Conservation (phyloP, 1,139 yeast genomes). For the Waltiozyma sp. region DNA sequence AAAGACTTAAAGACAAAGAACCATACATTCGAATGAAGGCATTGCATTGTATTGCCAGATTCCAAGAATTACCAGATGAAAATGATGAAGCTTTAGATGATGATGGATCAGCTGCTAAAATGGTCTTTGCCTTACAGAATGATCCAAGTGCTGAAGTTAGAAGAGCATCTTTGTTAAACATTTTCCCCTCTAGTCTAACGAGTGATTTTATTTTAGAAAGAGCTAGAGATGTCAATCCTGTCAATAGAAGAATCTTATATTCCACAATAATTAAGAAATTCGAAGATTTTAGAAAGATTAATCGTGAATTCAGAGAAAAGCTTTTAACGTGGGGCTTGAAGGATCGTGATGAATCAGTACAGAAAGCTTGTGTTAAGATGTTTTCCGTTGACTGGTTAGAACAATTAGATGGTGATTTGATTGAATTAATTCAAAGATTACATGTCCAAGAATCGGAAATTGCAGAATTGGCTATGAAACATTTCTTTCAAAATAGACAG, state of each 20-base stretch:
- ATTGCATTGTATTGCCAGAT: slow-evolving; percentile 64
- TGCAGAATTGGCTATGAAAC: slow-evolving; percentile 56
- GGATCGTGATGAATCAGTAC: slow-evolving; percentile 72
- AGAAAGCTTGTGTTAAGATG: slow-evolving; percentile 62
- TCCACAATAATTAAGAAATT: slow-evolving; percentile 58
- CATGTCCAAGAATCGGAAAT: slow-evolving; percentile 56
- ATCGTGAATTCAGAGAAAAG: slow-evolving; percentile 50
- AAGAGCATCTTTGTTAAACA: slow-evolving; percentile 67
- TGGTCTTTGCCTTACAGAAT: slow-evolving; percentile 49
- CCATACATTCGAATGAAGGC: slow-evolving; percentile 73
- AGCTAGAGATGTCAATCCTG: slow-evolving; percentile 67
- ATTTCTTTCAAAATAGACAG: slow-evolving; percentile 48
- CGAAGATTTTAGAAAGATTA: slow-evolving; percentile 55
- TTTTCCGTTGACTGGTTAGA: slow-evolving; percentile 66
- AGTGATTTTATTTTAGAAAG: slow-evolving; percentile 60
- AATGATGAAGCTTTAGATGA: slow-evolving; percentile 27
- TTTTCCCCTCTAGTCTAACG: slow-evolving; percentile 45
- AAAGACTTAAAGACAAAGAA: slow-evolving; percentile 71
- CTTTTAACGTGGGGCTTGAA: slow-evolving; percentile 75
- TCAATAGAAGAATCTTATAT: slow-evolving; percentile 65
- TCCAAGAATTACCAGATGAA: slow-evolving; percentile 46
- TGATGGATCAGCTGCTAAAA: slow-evolving; percentile 39
- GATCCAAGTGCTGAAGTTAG: slow-evolving; percentile 88
- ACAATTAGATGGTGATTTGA: slow-evolving; percentile 55
- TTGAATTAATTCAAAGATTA: slow-evolving; percentile 59